Conservation (phyloP, 257 asterid genomes). For the Mitragyna speciosa region DNA sequence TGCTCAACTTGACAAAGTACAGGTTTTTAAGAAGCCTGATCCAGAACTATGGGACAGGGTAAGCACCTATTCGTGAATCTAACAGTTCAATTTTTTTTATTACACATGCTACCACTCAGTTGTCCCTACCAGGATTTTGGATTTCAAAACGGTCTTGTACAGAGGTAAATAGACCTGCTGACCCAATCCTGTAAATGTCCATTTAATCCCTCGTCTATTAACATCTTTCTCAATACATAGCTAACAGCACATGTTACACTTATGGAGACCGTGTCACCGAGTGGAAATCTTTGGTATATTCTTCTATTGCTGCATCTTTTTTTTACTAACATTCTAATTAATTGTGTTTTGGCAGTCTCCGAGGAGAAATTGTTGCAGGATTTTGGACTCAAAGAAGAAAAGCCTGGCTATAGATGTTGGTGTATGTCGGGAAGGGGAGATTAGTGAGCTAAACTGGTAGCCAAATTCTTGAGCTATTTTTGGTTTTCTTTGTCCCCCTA, state of each 20-base stretch:
- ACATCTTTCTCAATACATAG: neutral
- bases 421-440: slow-evolving; percentile 70
- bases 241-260: neutral
- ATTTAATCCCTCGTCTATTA: neutral
- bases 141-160: neutral
- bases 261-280: neutral
- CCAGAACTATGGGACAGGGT: slow-evolving; percentile 77
- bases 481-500: neutral
- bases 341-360: slow-evolving; percentile 57
- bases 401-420: slow-evolving; percentile 66
- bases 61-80: slow-evolving; percentile 12
- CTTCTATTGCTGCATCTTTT: neutral
- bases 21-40: slow-evolving; percentile 64
- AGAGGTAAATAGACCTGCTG: neutral
- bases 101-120: neutral
- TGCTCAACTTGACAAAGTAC: slow-evolving; percentile 38
- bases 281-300: neutral
- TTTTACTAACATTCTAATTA: neutral
- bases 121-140: neutral
- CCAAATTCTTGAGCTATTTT: neutral
- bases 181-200: neutral
- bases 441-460: slow-evolving; percentile 34
- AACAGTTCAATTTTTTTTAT: neutral
- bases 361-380: slow-evolving; percentile 82
- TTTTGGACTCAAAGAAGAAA: slow-evolving; percentile 37